Conservation (phyloP, 2,329 filamentous ascomycete species). For the Alternaria novae-zelandiae region DNA sequence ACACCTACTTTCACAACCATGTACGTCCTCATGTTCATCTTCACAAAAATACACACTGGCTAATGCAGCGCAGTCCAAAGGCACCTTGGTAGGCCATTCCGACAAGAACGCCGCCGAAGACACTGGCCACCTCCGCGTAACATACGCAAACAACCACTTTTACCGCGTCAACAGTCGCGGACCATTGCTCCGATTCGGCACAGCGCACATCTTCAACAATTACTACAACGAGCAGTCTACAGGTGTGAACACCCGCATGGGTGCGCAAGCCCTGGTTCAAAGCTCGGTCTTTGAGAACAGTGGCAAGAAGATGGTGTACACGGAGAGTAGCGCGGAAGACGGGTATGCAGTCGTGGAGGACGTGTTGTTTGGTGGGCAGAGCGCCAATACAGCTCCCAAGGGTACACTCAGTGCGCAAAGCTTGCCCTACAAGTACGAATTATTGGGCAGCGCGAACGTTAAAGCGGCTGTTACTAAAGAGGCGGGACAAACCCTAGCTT, state of each 20-base stretch:
- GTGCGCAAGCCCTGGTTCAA: conserved; percentile 51
- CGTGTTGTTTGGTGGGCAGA: conserved; percentile 49
- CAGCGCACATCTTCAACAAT: conserved; percentile 65
- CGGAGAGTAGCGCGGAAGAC: conserved; percentile 59
- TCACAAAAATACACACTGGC: background rate
- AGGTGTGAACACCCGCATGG: conserved; percentile 51
- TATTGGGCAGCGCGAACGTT: conserved; percentile 59
- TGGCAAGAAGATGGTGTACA: conserved; percentile 62
- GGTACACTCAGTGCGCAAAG: conserved; percentile 56
- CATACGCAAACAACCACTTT: conserved; percentile 71
- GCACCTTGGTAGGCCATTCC: conserved; percentile 64
- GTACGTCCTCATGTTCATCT: background rate
- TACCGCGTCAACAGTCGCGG: conserved; percentile 66
- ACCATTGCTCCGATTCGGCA: conserved; percentile 70
- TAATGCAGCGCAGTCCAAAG: conserved; percentile 52
- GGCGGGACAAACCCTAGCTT: conserved; percentile 25
- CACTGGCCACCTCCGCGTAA: conserved; percentile 66
- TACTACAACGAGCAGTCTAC: conserved; percentile 45
- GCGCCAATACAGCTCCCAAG: conserved; percentile 54
- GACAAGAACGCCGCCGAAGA: conserved; percentile 63
- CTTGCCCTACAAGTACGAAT: conserved; percentile 59
- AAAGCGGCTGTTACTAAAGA: conserved; percentile 51
- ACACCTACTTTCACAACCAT: conserved; percentile 60
- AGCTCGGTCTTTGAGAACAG: conserved; percentile 63
- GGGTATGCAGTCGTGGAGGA: conserved; percentile 53